These are phyloP conservation scores for Mycena floridula DNA, from an alignment of 768 basidiomycete genomes.

Conservation along the genomic window DNA sequence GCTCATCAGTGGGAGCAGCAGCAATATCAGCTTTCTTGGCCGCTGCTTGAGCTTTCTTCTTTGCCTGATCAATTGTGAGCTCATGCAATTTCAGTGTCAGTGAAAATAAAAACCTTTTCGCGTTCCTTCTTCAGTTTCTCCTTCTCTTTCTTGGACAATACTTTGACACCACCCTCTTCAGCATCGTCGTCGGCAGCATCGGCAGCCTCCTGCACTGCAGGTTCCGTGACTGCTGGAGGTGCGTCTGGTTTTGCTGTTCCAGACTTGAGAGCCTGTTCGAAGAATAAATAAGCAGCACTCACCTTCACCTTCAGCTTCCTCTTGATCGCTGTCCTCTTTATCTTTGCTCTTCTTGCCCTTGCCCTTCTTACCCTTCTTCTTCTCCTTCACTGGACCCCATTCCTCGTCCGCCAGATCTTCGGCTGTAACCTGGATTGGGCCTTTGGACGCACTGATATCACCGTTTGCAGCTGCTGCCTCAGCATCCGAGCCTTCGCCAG, in stretches of 20 bases:
- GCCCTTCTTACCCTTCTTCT: slow-evolving; percentile 60
- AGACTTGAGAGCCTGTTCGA: neutral
- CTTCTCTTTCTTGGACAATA: slow-evolving; percentile 94
- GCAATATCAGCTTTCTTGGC: slow-evolving; percentile 60
- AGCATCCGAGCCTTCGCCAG: too few species aligned
- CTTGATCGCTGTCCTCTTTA: slow-evolving; percentile 30
- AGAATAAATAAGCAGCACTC: neutral
- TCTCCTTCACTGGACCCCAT: slow-evolving; percentile 58
- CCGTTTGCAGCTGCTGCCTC: too few species aligned
- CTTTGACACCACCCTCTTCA: slow-evolving; percentile 52
- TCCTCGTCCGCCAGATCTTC: slow-evolving; percentile 73
- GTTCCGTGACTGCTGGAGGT: slow-evolving; percentile 3
- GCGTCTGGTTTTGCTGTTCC: slow-evolving; percentile 13
- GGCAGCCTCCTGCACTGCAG: slow-evolving; percentile 24
- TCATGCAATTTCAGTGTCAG: slow-evolving; percentile 1
- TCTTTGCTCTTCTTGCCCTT: slow-evolving; percentile 44
- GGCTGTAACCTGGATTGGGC: slow-evolving; percentile 38
- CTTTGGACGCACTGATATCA: slow-evolving; percentile 11
- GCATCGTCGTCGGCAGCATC: slow-evolving; percentile 44
- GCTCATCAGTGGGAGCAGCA: slow-evolving; percentile 18
- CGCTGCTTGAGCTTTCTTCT: slow-evolving; percentile 91
- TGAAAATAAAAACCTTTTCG: slow-evolving; percentile 67
- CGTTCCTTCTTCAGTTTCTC: slow-evolving; percentile 95
- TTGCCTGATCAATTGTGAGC: slow-evolving; percentile 49
- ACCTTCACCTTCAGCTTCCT: slow-evolving; percentile 22